Conservation (phyloP, 2,329 filamentous ascomycete genomes). For the Gnomoniopsis sp. region DNA sequence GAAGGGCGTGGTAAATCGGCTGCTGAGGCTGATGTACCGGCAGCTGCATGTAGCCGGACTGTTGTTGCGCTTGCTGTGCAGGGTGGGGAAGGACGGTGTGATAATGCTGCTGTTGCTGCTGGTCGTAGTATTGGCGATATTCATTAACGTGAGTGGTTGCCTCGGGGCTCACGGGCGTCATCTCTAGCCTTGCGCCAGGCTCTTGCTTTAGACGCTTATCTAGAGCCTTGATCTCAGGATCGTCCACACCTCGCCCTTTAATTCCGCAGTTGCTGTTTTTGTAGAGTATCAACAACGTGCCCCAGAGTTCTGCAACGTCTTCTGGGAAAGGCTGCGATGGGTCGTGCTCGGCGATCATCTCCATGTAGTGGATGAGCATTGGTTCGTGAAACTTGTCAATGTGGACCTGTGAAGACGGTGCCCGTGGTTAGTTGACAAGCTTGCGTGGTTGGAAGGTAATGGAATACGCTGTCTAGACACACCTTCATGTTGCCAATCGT, state of each 20-base stretch:
- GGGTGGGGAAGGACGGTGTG: background rate
- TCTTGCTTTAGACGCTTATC: background rate
- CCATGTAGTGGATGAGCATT: background rate
- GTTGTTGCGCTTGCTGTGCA: constrained; percentile 12
- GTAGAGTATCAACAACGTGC: constrained; percentile 84
- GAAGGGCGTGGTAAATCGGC: constrained; percentile 9
- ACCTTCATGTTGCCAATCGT: constrained; percentile 92
- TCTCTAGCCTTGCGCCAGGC: constrained; percentile 1
- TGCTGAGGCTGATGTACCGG: constrained; percentile 7
- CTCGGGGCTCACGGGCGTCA: constrained; percentile 26
- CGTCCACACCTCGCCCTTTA: constrained; percentile 87
- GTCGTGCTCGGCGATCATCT: background rate
- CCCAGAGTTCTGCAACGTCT: constrained; percentile 71
- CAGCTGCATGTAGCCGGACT: constrained; percentile 1
- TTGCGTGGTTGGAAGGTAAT: background rate
- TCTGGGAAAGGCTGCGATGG: constrained; percentile 46
- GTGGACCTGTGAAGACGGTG: constrained; percentile 2
- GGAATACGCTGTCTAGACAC: constrained; percentile 17
- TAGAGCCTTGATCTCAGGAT: constrained; percentile 50
- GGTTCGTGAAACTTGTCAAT: constrained; percentile 13
- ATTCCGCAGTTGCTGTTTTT: constrained; percentile 99
- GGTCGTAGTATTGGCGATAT: constrained; percentile 22
- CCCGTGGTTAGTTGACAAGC: background rate
- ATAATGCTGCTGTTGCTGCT: constrained; percentile 12
- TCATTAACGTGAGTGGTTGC: constrained; percentile 14